Evolutionary conservation across 2,329 filamentous ascomycete species (phyloP), one percentile per base, ranked within the genome.

Genomic region (Geosmithia flava): DNA sequence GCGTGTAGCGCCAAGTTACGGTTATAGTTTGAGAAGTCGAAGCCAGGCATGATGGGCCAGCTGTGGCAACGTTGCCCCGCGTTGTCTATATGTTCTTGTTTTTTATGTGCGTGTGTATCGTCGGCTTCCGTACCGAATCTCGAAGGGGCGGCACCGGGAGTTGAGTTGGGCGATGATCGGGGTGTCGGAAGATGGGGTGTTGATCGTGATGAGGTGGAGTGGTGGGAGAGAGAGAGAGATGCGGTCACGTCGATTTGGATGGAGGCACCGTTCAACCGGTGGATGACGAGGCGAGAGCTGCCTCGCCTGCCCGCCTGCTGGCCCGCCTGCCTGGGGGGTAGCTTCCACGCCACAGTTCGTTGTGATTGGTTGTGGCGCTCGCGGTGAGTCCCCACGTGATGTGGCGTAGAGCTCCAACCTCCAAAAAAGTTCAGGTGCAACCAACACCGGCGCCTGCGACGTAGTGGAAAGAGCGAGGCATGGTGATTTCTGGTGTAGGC

Each of bases 1-100:
- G 91, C 88, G 68, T 97, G 91, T 58, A 98, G 81, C 55, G 91
- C 91, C 66, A 85, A 81, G 80, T 98, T 98, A 75, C 93, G 88
- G 80, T 95, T 95, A 81, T 97, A 93, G 78, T 98, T 98, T 68
- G 89, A 94, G 78, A 98, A 98, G 74, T 97, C 90, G 78, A 96
- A 95, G 72, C 90, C 90, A 60, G 87, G 83, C 93, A 98, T 98
- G 60, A 62, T 83, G 70, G 52, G 47, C 48, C 44, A 42, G 52
- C 46, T 47, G 52, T 47, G 47, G 8, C 20, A 19, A 19, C 10
- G 41, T 42, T 27, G 23, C 23, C 23, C 23, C 23, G 41, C 41
- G 15, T 3, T 19, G 41, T 42, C 15, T 42, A 3, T 42, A 11
- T 42, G 17, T 23, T 23, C n/a, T 11, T 7, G 17, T 19, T 42